Conservation (phyloP, 2,329 filamentous ascomycete species). For the Colletotrichum trifolii region DNA sequence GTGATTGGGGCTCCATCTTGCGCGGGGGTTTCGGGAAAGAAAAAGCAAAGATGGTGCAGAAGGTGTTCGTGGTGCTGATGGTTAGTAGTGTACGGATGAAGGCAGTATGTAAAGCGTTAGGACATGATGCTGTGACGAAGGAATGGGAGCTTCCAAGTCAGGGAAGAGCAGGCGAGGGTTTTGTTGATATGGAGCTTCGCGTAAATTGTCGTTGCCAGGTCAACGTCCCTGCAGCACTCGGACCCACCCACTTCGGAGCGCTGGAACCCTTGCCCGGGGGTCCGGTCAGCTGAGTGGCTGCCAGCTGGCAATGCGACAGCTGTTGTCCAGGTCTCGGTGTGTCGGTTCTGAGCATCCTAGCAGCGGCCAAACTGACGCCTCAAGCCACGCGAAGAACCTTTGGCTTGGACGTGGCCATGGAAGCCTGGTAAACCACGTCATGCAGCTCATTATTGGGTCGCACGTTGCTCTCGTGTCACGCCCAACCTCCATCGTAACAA, state of each 20-base stretch:
- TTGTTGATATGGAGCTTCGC: conserved; percentile 38
- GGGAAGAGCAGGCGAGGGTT: conserved; percentile 34
- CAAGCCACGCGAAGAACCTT: background rate
- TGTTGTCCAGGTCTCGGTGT: background rate
- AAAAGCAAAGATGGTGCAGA: conserved; percentile 23
- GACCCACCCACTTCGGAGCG: conserved; percentile 21
- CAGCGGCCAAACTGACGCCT: background rate
- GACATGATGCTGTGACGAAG: conserved; percentile 29
- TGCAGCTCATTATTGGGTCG: background rate
- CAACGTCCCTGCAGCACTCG: conserved; percentile 1
- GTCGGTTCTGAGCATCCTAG: background rate
- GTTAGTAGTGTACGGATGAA: conserved; percentile 25
- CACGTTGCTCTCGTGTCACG: background rate
- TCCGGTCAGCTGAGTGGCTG: conserved; percentile 7
- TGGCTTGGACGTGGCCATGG: background rate
- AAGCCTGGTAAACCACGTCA: conserved; percentile 22
- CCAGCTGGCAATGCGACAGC: conserved; percentile 4
- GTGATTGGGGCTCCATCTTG: conserved; percentile 63
- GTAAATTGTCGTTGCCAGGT: conserved; percentile 32
- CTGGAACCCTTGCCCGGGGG: conserved; percentile 27
- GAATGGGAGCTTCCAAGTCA: conserved; percentile 12
- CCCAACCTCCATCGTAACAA: background rate
- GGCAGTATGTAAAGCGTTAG: conserved; percentile 18
- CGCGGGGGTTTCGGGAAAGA: background rate
- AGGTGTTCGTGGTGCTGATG: conserved; percentile 12